phyloP scores from a whole-genome alignment of 495 filamentous ascomycete genomes.

The Cryomyces minteri region DNA sequence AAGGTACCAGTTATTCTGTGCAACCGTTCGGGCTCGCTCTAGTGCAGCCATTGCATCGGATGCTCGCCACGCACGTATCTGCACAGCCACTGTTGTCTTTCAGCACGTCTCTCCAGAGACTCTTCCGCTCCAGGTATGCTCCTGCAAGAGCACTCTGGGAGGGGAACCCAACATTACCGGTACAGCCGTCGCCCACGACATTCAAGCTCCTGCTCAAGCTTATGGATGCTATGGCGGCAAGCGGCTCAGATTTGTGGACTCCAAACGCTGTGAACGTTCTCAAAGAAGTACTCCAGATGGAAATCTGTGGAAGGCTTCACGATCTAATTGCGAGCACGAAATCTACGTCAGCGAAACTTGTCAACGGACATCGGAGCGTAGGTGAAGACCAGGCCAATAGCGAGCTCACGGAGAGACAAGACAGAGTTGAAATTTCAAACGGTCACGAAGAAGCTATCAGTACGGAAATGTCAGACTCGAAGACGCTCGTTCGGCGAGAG shows the following conservation, averaged over 20 bases:
- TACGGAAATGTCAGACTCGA: too few species aligned
- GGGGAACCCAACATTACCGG: conserved; percentile 51
- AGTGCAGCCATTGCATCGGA: conserved; percentile 7
- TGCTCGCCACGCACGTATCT: conserved; percentile 3
- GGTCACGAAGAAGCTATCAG: too few species aligned
- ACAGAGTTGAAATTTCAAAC: too few species aligned
- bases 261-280: conserved; percentile 42
- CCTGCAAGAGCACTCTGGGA: conserved; percentile 45
- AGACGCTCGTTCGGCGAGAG: not conserved
- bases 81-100: conserved; percentile 1
- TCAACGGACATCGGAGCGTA: too few species aligned
- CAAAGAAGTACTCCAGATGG: too few species aligned
- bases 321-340: too few species aligned
- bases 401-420: too few species aligned
- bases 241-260: conserved; percentile 73
- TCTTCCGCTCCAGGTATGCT: not conserved
- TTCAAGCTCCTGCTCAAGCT: conserved; percentile 59
- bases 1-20: conserved; percentile 9
- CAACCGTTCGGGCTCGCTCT: conserved; percentile 2
- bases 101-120: not conserved
- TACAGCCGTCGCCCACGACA: conserved; percentile 60
- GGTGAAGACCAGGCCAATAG: too few species aligned
- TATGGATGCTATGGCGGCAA: conserved; percentile 42
- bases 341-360: too few species aligned
- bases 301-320: too few species aligned